Conservation (phyloP, 1,284 basidiomycete genomes). For the Naganishia sp. region DNA sequence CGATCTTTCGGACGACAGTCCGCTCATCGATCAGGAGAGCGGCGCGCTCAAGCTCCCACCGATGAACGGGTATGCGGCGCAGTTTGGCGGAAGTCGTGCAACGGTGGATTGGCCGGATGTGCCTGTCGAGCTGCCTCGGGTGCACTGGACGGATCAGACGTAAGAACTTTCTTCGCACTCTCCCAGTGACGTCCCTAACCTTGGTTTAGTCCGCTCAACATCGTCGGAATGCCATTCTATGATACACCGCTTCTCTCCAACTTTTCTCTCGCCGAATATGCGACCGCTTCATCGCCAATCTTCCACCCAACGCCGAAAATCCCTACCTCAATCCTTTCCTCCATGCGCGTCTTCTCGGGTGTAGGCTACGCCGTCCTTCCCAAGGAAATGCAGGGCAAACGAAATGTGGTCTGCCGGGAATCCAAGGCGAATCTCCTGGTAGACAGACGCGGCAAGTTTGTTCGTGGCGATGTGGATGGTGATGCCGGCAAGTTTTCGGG, state of each 20-base stretch:
- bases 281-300: constrained; percentile 55
- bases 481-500: constrained; percentile 14
- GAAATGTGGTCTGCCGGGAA: constrained; percentile 67
- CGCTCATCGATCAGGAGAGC: constrained; percentile 41
- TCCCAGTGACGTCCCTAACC: not conserved
- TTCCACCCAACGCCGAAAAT: constrained; percentile 70
- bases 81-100: constrained; percentile 57
- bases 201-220: constrained; percentile 72
- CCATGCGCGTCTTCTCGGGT: constrained; percentile 83
- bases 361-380: constrained; percentile 84
- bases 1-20: constrained; percentile 62
- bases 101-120: constrained; percentile 82
- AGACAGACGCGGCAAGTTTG: constrained; percentile 39
- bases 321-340: constrained; percentile 70
- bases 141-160: constrained; percentile 81
- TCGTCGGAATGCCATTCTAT: constrained; percentile 88
- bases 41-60: constrained; percentile 57
- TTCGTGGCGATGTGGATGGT: constrained; percentile 10
- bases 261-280: constrained; percentile 58
- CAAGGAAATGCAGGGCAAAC: constrained; percentile 74
- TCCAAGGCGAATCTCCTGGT: constrained; percentile 23
- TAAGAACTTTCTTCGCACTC: constrained; percentile 53
- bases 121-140: constrained; percentile 66
- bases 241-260: constrained; percentile 74
- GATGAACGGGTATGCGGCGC: constrained; percentile 77